phyloP scores from a whole-genome alignment of 2,329 filamentous ascomycete species.

The Claviceps sp. region DNA sequence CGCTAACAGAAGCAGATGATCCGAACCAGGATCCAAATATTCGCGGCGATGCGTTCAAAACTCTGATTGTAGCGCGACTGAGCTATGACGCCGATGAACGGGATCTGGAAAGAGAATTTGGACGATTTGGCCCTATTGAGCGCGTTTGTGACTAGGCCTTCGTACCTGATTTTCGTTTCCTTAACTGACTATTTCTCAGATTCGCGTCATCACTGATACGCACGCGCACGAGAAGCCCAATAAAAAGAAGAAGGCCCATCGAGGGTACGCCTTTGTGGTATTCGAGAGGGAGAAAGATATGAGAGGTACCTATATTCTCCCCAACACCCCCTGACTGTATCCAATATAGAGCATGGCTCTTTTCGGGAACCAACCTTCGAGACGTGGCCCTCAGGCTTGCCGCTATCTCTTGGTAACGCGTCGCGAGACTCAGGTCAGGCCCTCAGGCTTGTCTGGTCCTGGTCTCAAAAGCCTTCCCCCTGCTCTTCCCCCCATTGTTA shows the following conservation, averaged over 20 bases:
- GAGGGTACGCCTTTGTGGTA: constrained; percentile 92
- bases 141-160: constrained; percentile 42
- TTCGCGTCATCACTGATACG: constrained; percentile 73
- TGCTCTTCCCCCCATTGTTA: constrained; percentile 1
- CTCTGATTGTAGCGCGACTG: constrained; percentile 79
- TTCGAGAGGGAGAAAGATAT: constrained; percentile 97
- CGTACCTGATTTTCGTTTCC: background rate
- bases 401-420: constrained; percentile 23
- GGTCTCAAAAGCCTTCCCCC: constrained; percentile 19
- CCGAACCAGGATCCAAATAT: constrained; percentile 78
- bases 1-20: constrained; percentile 43
- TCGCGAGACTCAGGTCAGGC: constrained; percentile 34
- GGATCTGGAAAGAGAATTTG: constrained; percentile 87
- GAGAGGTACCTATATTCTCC: constrained; percentile 65
- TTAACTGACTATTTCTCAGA: constrained; percentile 34
- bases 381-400: constrained; percentile 31
- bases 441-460: constrained; percentile 42
- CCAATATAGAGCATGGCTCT: constrained; percentile 2
- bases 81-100: constrained; percentile 81
- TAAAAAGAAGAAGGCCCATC: constrained; percentile 69
- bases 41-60: constrained; percentile 87
- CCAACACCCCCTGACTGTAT: constrained; percentile 9
- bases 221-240: constrained; percentile 54
- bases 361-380: constrained; percentile 14
- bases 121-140: constrained; percentile 86